Percentiles rank a stretch among this genome's conserved stretches.
phyloP scores from a whole-genome alignment of 2,329 filamentous ascomycete species.

The Cadophora malorum region DNA sequence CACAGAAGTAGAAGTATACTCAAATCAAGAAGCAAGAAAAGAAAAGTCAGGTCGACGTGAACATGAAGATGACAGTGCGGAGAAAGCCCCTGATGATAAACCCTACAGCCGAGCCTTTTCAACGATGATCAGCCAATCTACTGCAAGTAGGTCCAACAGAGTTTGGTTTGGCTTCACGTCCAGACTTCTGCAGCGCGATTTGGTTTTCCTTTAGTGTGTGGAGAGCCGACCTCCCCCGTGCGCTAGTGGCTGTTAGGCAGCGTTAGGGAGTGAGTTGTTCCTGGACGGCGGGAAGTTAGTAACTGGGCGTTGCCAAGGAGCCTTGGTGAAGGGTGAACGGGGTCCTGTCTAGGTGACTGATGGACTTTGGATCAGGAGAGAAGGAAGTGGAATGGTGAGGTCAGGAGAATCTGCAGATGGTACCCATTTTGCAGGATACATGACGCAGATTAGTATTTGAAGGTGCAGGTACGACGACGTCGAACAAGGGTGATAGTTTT shows the following conservation, averaged over 20 bases:
- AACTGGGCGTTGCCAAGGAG: conserved; percentile 1
- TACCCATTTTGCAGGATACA: too few relatives aligned
- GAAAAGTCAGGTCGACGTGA: neutral
- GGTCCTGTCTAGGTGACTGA: neutral
- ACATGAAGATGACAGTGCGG: neutral
- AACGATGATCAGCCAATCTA: neutral
- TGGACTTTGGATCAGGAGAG: too few relatives aligned
- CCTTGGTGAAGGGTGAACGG: conserved; percentile 37
- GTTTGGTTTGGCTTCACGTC: neutral
- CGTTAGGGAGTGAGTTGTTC: neutral
- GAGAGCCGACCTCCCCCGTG: neutral
- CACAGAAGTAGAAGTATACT: neutral
- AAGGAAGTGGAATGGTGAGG: too few relatives aligned
- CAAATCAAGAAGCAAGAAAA: neutral
- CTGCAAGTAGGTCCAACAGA: neutral
- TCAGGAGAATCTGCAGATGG: too few relatives aligned
- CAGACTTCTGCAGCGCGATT: neutral
- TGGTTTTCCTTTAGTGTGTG: neutral
- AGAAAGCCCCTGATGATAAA: neutral
- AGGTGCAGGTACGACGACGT: too few relatives aligned
- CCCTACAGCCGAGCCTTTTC: neutral
- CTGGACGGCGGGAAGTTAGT: conserved; percentile 2
- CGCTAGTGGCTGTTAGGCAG: neutral
- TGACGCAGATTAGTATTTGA: too few relatives aligned
- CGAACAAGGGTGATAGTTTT: neutral